Evolutionary conservation across 306 rosid species (phyloP), one percentile per base, ranked within the genome.

Genomic region (Heteromeles arbutifolia): DNA sequence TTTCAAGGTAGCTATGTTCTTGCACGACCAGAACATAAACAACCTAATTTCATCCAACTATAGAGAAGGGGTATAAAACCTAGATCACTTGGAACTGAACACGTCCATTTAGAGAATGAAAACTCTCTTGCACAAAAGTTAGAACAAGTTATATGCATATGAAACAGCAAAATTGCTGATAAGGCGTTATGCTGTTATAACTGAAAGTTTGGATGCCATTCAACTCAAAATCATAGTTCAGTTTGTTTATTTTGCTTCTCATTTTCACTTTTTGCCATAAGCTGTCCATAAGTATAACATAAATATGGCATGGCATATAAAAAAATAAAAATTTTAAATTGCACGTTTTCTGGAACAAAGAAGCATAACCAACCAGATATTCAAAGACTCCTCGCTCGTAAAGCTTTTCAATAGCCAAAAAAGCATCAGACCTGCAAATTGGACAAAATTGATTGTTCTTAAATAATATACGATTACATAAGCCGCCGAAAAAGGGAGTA

Each of bases 371-470:
- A 84, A 93, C 97, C 87, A 90, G 81, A 85, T 95, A 95, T 74
- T 95, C 99, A 28, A 72, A 84, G 62, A 85, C 88, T 29, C 86
- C 97, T 22, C 90, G 89, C 79, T 90, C 91, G 43, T 92, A 95
- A 78, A 92, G 92, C 73, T 80, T 85, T 69, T 82, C 81, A 69
- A 95, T 75, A 32, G 80, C 75, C 61, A 85, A 52, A 74, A 89
- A 72, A 48, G 71, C 83, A 69, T 86, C 95, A 3, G 84, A 72
- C 31, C 97, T 91, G 88, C 85, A 78, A 12, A 62, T 70, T 65
- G 48, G 45, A 66, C 24, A 5, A 53, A 61, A 19, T 19, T 72
- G 37, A 12, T 21, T 17, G 43, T 29, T 28, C 41, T 18, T 25
- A 57, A 67, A n/a, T 14, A 25, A 21, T 56, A 8, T 56, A 56